phyloP scores from a whole-genome alignment of 2,329 filamentous ascomycete genomes.

The Ophiostoma piceae region DNA sequence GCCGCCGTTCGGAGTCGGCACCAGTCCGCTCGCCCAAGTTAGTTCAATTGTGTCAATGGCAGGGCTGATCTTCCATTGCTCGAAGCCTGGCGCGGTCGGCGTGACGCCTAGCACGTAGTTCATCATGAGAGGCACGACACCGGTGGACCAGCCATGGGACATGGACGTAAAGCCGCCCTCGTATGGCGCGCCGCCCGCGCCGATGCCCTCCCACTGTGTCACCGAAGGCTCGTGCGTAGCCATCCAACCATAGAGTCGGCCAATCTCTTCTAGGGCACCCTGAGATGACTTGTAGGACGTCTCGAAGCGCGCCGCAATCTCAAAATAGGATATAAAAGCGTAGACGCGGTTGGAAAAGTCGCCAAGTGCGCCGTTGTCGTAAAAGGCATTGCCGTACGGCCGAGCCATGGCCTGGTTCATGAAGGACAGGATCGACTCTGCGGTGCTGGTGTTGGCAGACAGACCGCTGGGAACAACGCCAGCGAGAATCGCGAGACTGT shows the following conservation, averaged over 20 bases:
- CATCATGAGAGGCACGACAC: constrained; percentile 44
- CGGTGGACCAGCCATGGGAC: constrained; percentile 49
- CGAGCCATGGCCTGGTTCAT: constrained; percentile 36
- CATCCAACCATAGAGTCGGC: constrained; percentile 49
- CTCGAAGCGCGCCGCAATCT: constrained; percentile 45
- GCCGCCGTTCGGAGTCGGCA: constrained; percentile 40
- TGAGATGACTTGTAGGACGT: constrained; percentile 21
- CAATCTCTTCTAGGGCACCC: constrained; percentile 39
- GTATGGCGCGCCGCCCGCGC: constrained; percentile 40
- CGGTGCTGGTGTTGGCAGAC: constrained; percentile 30
- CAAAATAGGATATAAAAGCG: constrained; percentile 50
- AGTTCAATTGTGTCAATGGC: constrained; percentile 34
- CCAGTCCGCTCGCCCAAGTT: constrained; percentile 41
- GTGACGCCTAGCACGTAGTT: constrained; percentile 45
- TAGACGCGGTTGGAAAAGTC: constrained; percentile 45
- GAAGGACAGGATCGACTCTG: constrained; percentile 38
- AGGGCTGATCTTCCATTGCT: constrained; percentile 39
- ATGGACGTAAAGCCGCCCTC: constrained; percentile 45
- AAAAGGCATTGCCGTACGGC: constrained; percentile 49
- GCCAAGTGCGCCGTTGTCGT: constrained; percentile 41
- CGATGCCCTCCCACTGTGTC: constrained; percentile 51
- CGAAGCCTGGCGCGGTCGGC: constrained; percentile 43
- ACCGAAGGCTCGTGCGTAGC: constrained; percentile 41
- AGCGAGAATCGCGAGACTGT: constrained; percentile 43
- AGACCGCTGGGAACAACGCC: constrained; percentile 31